Conservation (phyloP, 306 rosid genomes). For the Canavalia ensiformis region DNA sequence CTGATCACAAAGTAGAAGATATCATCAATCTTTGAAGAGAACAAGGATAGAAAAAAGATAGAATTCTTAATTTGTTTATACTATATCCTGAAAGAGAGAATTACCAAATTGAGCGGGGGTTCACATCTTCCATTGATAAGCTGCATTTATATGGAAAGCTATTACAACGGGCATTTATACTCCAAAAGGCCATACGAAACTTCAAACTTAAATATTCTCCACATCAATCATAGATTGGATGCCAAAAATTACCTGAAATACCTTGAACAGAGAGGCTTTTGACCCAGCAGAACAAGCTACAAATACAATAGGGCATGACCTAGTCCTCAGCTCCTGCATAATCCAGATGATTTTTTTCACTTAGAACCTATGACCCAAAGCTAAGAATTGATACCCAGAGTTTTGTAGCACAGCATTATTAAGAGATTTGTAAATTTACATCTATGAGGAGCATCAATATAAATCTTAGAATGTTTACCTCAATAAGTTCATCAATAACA, state of each 20-base stretch:
- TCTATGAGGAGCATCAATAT: slow-evolving; percentile 25
- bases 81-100: slow-evolving; percentile 33
- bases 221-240: slow-evolving; percentile 32
- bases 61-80: slow-evolving; percentile 9
- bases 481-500: slow-evolving; percentile 84
- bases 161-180: slow-evolving; percentile 34
- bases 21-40: slow-evolving; percentile 25
- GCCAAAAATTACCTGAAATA: slow-evolving; percentile 72
- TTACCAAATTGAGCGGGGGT: slow-evolving; percentile 73
- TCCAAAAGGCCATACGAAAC: slow-evolving; percentile 33
- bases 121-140: slow-evolving; percentile 82
- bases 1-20: slow-evolving; percentile 5
- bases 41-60: slow-evolving; percentile 5
- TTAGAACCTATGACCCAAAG: slow-evolving; percentile 38
- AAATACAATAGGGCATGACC: slow-evolving; percentile 85
- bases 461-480: slow-evolving; percentile 63
- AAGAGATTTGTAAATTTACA: slow-evolving; percentile 23
- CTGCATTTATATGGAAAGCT: slow-evolving; percentile 63
- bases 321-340: slow-evolving; percentile 77
- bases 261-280: slow-evolving; percentile 86
- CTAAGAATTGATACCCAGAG: slow-evolving; percentile 22
- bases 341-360: slow-evolving; percentile 43
- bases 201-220: slow-evolving; percentile 36
- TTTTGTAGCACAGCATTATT: slow-evolving; percentile 5
- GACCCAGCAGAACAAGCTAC: slow-evolving; percentile 87